Base-by-base conservation (phyloP, 139 green algal species). In the Chlorella vulgaris region DNA sequence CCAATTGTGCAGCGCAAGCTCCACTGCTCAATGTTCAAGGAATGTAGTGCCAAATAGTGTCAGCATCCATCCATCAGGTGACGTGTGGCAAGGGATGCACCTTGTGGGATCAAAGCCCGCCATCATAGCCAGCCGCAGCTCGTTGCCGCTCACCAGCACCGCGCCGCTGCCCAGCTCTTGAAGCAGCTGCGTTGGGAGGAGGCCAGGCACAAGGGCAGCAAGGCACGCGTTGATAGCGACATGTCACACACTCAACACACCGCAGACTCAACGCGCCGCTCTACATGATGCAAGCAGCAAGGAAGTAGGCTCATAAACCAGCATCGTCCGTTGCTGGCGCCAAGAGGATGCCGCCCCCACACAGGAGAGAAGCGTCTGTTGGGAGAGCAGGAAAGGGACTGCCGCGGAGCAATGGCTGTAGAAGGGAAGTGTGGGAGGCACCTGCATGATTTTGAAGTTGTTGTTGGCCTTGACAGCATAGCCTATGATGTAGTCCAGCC, bases 401-500 rank as follows among this genome's bases (percentile, higher is more conserved):
- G n/a, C n/a, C n/a, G n/a, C n/a, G n/a, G n/a, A n/a, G n/a, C n/a
- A n/a, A n/a, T n/a, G n/a, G n/a, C n/a, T n/a, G n/a, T n/a, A n/a
- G n/a, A n/a, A n/a, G n/a, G n/a, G n/a, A n/a, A n/a, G n/a, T n/a
- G n/a, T n/a, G n/a, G n/a, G n/a, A n/a, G n/a, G 1, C 80, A 96
- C 89, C 85, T 94, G 86, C 89, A 98, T 90, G 78, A 99, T 93
- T 38, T 90, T 85, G 29, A 99, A 76, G 89, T 99, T 99, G 91
- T 99, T 99, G 91, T 99, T 99, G 60, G 95, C 92, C 88, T 99
- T 99, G 60, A 99, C 90, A 0, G 96, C 96, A 78, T 99, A 99
- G 39, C 96, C 96, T 39, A 98, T 94, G 81, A 99, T 96, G 43
- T 83, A 91, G 61, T 94, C 85, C 50, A 99, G 83, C 15, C 93